Base-by-base conservation (phyloP, 2,329 filamentous ascomycete species). In the Elsinoe arachidis region DNA sequence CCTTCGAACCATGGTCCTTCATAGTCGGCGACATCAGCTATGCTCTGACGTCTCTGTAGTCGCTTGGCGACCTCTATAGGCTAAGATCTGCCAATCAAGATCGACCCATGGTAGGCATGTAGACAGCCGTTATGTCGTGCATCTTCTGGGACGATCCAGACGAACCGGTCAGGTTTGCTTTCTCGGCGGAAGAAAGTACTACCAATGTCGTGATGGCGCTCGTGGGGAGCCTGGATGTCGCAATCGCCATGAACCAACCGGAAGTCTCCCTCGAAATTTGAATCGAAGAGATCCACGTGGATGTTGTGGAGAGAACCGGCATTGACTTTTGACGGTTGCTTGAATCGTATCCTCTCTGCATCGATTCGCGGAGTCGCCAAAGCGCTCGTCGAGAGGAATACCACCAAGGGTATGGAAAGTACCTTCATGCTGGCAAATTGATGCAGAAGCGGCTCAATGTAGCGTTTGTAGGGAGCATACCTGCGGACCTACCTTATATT, bases 1-100 rank as follows among this genome's bases (percentile, higher is more conserved):
- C 82, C 83, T 64, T 86, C 80, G 60, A 86, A 86, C 83, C 83
- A 86, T 1, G 82, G 80, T 0, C 83, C 82, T 65, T 72, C 80
- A 2, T 73, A 72, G 53, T 80, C 77, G 56, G 76, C 76, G 72
- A 85, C 78, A 15, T 74, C 70, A 10, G 49, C 49, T 39, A 53
- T 53, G 17, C 49, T 53, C 11, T 53, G 49, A 23, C 49, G 49
- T 21, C 38, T 53, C 6, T 34, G 49, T 17, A 53, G 5, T 17
- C 12, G 12, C 14, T 21, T 37, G 1, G 74, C 69, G 15, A 77
- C 64, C 4, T 63, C 63, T 39, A 77, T 66, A 9, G 70, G 68
- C n/a, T 64, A 59, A 10, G 75, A 78, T 47, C 72, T 68, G 38
- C 75, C 75, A 5, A 78, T 68, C 3, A 76, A 60, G 2, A 52